These are phyloP conservation scores for Starmerella asiatica DNA, from an alignment of 805 yeast species.

Conservation along the genomic window DNA sequence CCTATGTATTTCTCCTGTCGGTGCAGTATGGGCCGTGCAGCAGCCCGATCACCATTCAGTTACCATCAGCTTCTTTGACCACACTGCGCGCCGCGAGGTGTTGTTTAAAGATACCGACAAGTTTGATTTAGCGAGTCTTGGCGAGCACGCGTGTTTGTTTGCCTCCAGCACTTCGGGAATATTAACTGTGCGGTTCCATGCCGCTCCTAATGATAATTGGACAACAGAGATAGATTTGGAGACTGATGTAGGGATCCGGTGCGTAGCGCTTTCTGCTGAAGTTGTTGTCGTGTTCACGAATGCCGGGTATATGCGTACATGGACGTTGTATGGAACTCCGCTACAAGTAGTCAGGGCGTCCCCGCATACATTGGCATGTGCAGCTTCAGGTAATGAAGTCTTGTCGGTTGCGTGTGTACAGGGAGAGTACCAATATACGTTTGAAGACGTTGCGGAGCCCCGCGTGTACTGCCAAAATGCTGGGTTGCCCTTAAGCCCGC, in stretches of 20 bases:
- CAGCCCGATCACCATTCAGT: constrained; percentile 47
- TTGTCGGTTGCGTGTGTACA: constrained; percentile 36
- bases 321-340: constrained; percentile 62
- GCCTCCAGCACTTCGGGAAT: constrained; percentile 34
- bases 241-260: constrained; percentile 36
- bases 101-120: constrained; percentile 66
- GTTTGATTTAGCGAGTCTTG: constrained; percentile 65
- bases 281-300: constrained; percentile 59
- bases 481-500: constrained; percentile 27
- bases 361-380: constrained; percentile 57
- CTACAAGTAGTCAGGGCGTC: constrained; percentile 36
- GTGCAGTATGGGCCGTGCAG: constrained; percentile 68
- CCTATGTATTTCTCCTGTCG: constrained; percentile 64
- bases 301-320: constrained; percentile 58
- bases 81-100: constrained; percentile 60
- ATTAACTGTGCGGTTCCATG: constrained; percentile 58
- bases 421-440: constrained; percentile 33
- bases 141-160: constrained; percentile 50
- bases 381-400: constrained; percentile 46
- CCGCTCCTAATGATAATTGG: constrained; percentile 54
- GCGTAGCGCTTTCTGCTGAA: constrained; percentile 52
- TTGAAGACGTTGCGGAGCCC: constrained; percentile 34
- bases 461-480: constrained; percentile 28
- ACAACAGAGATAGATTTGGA: constrained; percentile 26
- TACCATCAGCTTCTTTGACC: constrained; percentile 80